phyloP scores from a whole-genome alignment of 306 rosid genomes.

The Medicago truncatula region MtrunA17r5.0-ANR NC_053044.1:30034501-30035000 shows the following conservation, averaged over 20 bases:
- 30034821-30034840: constrained; percentile 31
- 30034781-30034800: constrained; percentile 6
- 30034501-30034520: too few relatives aligned
- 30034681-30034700: constrained; percentile 32
- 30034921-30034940: constrained; percentile 69
- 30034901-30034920: constrained; percentile 40
- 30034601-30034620: constrained; percentile 37
- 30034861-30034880: constrained; percentile 45
- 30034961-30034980: constrained; percentile 33
- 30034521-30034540: neutral
- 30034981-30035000: constrained; percentile 40
- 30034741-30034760: constrained; percentile 5
- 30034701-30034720: constrained; percentile 18
- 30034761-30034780: constrained; percentile 36
- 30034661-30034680: constrained; percentile 2
- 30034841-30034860: constrained; percentile 39
- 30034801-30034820: constrained; percentile 3
- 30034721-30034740: constrained; percentile 21
- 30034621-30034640: constrained; percentile 2
- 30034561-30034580: constrained; percentile 8
- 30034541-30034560: neutral
- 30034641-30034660: constrained; percentile 32
- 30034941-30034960: constrained; percentile 57
- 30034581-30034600: constrained; percentile 32
- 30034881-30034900: constrained; percentile 37